phyloP scores from a whole-genome alignment of 108 stramenopile genomes.

The Cyclotella choctawhatcheeana region DNA sequence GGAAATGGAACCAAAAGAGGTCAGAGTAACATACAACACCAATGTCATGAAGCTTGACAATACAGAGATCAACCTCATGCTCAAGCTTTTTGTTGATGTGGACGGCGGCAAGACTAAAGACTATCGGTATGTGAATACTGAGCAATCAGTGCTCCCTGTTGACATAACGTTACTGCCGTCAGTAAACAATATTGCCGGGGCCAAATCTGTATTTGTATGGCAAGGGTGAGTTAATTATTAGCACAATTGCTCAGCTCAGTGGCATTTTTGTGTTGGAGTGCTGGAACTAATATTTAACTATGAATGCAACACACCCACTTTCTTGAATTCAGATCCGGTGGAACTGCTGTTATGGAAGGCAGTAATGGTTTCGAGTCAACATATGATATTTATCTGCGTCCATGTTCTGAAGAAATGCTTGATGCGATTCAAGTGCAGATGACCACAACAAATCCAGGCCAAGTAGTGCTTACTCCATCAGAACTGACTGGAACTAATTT shows the following conservation, averaged over 20 bases:
- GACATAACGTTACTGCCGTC: slow-evolving; percentile 1
- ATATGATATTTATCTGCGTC: slow-evolving; percentile 49
- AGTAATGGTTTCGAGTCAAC: slow-evolving; percentile 24
- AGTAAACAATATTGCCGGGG: background rate
- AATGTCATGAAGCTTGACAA: slow-evolving; percentile 9
- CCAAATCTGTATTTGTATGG: background rate
- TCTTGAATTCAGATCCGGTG: background rate
- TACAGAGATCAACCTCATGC: slow-evolving; percentile 9
- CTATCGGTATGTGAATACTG: slow-evolving; percentile 5
- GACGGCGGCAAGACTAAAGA: slow-evolving; percentile 8
- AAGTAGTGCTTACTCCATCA: background rate
- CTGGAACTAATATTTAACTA: no score
- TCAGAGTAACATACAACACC: slow-evolving; percentile 1
- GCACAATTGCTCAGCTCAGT: no score
- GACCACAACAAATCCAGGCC: background rate
- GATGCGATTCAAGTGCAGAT: background rate
- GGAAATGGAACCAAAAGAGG: slow-evolving; percentile 13
- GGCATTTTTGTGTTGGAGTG: no score
- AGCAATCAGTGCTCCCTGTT: slow-evolving; percentile 7
- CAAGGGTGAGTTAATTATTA: no score
- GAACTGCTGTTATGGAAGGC: slow-evolving; percentile 38
- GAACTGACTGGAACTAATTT: background rate
- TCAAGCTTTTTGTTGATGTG: background rate
- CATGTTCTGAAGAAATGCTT: slow-evolving; percentile 25
- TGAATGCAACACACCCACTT: no score